Percentiles rank a stretch among this genome's conserved stretches.
phyloP scores from a whole-genome alignment of 306 rosid genomes.

The Vigna unguiculata region DNA sequence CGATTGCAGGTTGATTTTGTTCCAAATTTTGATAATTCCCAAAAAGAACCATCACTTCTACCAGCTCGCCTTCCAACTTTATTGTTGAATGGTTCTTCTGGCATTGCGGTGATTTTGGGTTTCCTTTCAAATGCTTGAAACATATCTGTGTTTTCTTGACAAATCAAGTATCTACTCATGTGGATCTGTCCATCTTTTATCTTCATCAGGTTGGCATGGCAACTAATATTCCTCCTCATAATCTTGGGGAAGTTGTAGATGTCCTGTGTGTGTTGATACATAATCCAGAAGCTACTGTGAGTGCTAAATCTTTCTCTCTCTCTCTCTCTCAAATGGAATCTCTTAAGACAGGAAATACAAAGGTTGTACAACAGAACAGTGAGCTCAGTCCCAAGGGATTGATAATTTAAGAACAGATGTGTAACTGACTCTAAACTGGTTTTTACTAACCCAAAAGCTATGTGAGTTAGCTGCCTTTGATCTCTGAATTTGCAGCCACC shows the following conservation, averaged over 20 bases:
- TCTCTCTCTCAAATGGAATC: neutral
- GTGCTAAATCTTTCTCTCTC: constrained; percentile 38
- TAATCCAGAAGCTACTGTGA: constrained; percentile 96
- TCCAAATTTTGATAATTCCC: constrained; percentile 94
- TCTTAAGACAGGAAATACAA: constrained; percentile 1
- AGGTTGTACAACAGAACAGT: neutral
- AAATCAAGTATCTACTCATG: constrained; percentile 35
- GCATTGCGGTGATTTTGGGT: constrained; percentile 83
- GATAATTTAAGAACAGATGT: constrained; percentile 21
- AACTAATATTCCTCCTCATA: constrained; percentile 98
- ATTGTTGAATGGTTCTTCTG: constrained; percentile 95
- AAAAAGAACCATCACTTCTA: constrained; percentile 88
- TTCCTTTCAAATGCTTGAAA: constrained; percentile 39
- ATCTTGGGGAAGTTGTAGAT: constrained; percentile 95
- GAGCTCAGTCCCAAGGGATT: neutral
- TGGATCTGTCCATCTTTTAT: constrained; percentile 35
- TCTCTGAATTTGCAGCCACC: neutral
- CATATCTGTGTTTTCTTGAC: constrained; percentile 28
- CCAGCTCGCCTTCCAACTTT: constrained; percentile 96
- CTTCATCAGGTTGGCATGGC: constrained; percentile 95
- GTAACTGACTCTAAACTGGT: constrained; percentile 8
- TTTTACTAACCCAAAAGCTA: neutral
- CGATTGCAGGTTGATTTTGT: constrained; percentile 84
- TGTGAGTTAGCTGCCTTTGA: neutral
- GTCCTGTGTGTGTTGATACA: constrained; percentile 84